Base-by-base conservation (phyloP, 2,329 filamentous ascomycete species). In the Penicillium palitans region DNA sequence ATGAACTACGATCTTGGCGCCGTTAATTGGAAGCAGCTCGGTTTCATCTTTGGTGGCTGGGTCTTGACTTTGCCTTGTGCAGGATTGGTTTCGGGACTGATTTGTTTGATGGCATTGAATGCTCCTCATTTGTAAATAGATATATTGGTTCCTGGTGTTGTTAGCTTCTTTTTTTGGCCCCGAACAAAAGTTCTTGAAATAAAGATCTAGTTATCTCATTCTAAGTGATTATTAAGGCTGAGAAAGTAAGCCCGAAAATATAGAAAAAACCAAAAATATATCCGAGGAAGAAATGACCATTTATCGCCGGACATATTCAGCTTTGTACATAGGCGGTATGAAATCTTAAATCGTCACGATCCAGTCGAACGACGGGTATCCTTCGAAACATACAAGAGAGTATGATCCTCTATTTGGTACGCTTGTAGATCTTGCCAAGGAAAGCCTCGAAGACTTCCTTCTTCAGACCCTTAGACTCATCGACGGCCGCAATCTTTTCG, bases 391-490 rank as follows among this genome's bases (percentile, higher is more conserved):
- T 25, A 37, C 40, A 21, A 25, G 25, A 12, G 29, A 39, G 52
- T 62, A 55, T 45, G 39, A 21, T 58, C 15, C 57, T 77, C 75
- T 90, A 98, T 80, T 96, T 98, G 84, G 86, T 95, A 73, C 95
- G 85, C 87, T 96, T 96, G 85, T 98, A 98, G 74, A 99, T 98
- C 85, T 99, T 99, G 77, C 83, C 82, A 65, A 99, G 81, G 83
- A 98, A 99, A 45, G 85, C 84, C 69, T 96, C 89, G 67, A 98
- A 96, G 41, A 98, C 85, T 59, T 83, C 84, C 84, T 91, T 95
- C 84, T 96, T 97, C 71, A 99, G 79, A 17, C 95, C 95, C 64
- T 90, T 85, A 61, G 83, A 87, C 83, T 97, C 93, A 71, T 99
- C 92, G 52, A 98, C 81, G 60, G 87, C 79, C 24, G 82, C 83